Evolutionary conservation across 805 yeast genomes (phyloP).

Genomic region (Torulaspora franciscae): DNA sequence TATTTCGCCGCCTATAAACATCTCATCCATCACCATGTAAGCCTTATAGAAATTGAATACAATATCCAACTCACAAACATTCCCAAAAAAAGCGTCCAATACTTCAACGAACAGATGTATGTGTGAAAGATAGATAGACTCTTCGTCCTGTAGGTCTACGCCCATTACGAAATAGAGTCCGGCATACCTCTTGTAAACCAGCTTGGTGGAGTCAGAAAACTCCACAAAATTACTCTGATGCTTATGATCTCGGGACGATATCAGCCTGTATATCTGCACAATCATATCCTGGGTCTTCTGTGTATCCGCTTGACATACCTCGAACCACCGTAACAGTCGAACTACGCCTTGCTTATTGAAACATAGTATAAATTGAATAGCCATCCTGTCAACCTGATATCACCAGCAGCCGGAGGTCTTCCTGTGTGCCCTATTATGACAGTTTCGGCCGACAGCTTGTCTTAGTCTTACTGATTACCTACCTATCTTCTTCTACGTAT

Average conservation of each 20-base stretch:
- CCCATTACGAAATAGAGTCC: constrained; percentile 87
- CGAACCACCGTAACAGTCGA: constrained; percentile 78
- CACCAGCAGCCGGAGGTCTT: neutral
- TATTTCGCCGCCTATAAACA: constrained; percentile 85
- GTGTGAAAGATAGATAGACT: constrained; percentile 73
- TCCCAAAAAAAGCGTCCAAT: constrained; percentile 77
- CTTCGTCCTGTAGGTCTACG: constrained; percentile 75
- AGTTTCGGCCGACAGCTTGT: too few species aligned
- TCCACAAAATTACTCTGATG: constrained; percentile 80
- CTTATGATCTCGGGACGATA: constrained; percentile 78
- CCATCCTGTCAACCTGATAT: constrained; percentile 42
- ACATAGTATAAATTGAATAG: constrained; percentile 72
- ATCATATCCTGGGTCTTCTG: constrained; percentile 33
- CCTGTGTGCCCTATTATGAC: neutral
- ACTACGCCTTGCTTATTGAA: constrained; percentile 93
- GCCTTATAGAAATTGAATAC: constrained; percentile 88
- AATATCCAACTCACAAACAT: constrained; percentile 89
- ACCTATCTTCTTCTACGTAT: too few species aligned
- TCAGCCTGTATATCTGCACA: constrained; percentile 62
- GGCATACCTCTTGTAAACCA: constrained; percentile 86
- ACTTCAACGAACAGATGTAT: constrained; percentile 87
- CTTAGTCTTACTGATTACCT: too few species aligned
- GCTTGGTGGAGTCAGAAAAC: constrained; percentile 52
- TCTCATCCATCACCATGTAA: constrained; percentile 77
- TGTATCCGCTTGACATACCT: constrained; percentile 28